Evolutionary conservation across 2,329 filamentous ascomycete species (phyloP).

Genomic region (Tolypocladium tundrense): DNA sequence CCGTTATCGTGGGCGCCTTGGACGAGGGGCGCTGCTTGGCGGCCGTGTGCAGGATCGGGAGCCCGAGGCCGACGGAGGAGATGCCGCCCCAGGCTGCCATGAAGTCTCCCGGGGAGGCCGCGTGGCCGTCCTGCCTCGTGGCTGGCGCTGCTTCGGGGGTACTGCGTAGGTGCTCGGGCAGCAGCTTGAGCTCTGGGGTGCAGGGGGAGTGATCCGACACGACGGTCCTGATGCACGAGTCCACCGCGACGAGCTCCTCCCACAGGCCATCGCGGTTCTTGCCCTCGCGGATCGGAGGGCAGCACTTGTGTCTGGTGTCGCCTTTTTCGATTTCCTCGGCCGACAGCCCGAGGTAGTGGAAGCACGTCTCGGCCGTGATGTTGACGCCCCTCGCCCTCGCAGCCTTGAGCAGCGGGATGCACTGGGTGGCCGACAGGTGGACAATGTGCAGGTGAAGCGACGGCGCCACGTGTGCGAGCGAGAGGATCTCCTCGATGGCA

Average conservation of each 20-base stretch:
- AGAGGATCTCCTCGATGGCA: slow-evolving; percentile 78
- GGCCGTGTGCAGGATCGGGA: slow-evolving; percentile 83
- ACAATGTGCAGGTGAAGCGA: slow-evolving; percentile 85
- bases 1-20: slow-evolving; percentile 45
- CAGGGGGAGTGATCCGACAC: slow-evolving; percentile 96
- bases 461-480: slow-evolving; percentile 69
- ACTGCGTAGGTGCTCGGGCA: slow-evolving; percentile 53
- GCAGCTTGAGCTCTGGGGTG: slow-evolving; percentile 85
- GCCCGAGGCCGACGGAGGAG: slow-evolving; percentile 81
- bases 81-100: slow-evolving; percentile 96
- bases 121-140: background rate
- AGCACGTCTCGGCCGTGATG: slow-evolving; percentile 90
- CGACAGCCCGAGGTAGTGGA: slow-evolving; percentile 82
- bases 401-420: slow-evolving; percentile 67
- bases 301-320: slow-evolving; percentile 91
- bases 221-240: slow-evolving; percentile 81
- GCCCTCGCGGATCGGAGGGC: slow-evolving; percentile 76
- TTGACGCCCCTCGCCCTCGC: slow-evolving; percentile 66
- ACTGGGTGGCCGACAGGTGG: slow-evolving; percentile 81
- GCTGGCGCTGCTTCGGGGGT: background rate
- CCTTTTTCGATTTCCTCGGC: slow-evolving; percentile 74
- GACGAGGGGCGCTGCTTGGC: slow-evolving; percentile 48
- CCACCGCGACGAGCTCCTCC: slow-evolving; percentile 60
- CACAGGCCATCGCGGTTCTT: slow-evolving; percentile 79
- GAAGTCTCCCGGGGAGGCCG: slow-evolving; percentile 60